Percentiles rank a stretch among this genome's conserved stretches.
Conservation (phyloP, 1,139 yeast species). For the Taiozyma sp. region DNA sequence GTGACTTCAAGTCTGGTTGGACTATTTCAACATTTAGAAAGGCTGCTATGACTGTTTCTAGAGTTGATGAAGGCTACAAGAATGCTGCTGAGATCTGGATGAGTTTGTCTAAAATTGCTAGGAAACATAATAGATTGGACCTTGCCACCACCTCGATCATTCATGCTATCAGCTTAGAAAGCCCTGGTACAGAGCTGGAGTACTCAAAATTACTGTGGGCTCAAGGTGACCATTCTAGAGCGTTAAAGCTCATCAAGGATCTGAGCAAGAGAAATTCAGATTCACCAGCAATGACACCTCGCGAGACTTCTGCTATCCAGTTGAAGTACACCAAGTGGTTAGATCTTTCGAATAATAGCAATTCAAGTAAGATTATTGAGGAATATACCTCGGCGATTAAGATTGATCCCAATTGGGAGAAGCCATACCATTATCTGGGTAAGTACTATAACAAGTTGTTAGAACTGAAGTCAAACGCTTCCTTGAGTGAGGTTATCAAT, state of each 20-base stretch:
- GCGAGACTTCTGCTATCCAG: slow-evolving; percentile 47
- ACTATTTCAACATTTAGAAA: slow-evolving; percentile 53
- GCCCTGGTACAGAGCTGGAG: slow-evolving; percentile 59
- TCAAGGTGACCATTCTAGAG: slow-evolving; percentile 85
- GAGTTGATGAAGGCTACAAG: slow-evolving; percentile 30
- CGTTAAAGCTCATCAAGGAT: slow-evolving; percentile 54
- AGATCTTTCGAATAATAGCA: slow-evolving; percentile 80
- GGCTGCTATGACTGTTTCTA: slow-evolving; percentile 43
- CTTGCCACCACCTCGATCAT: slow-evolving; percentile 70
- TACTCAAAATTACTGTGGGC: slow-evolving; percentile 86
- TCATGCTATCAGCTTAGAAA: slow-evolving; percentile 49
- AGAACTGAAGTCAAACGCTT: slow-evolving; percentile 35
- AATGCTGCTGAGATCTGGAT: slow-evolving; percentile 51
- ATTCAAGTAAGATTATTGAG: slow-evolving; percentile 64
- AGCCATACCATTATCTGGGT: slow-evolving; percentile 77
- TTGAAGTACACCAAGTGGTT: slow-evolving; percentile 86
- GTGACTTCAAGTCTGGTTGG: slow-evolving; percentile 60
- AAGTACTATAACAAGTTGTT: slow-evolving; percentile 71
- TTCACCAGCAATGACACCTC: slow-evolving; percentile 9
- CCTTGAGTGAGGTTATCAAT: slow-evolving; percentile 8
- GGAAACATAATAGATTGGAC: slow-evolving; percentile 66
- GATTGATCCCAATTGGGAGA: slow-evolving; percentile 64
- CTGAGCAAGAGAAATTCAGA: slow-evolving; percentile 17
- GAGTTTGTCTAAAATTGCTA: slow-evolving; percentile 56
- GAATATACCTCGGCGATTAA: slow-evolving; percentile 60